Evolutionary conservation across 2,329 filamentous ascomycete genomes (phyloP).

Genomic region (Colletotrichum tropicale): DNA sequence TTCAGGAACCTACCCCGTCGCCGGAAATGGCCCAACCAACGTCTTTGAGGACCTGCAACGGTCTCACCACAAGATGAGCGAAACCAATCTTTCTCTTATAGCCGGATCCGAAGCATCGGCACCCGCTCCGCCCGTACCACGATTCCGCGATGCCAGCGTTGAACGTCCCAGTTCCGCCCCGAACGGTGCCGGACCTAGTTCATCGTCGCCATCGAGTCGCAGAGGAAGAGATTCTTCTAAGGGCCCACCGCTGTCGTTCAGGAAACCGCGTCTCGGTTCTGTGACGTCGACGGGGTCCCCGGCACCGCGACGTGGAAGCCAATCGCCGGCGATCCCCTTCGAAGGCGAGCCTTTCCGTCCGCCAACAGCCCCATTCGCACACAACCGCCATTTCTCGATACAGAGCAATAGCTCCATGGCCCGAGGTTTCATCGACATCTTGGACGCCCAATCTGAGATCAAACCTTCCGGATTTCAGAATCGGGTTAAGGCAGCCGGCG

Average conservation of each 20-base stretch:
- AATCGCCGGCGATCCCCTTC: not conserved
- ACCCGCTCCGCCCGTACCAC: slow-evolving; percentile 32
- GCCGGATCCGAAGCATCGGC: slow-evolving; percentile 28
- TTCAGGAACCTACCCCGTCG: slow-evolving; percentile 42
- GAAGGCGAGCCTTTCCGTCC: slow-evolving; percentile 8
- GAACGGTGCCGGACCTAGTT: slow-evolving; percentile 11
- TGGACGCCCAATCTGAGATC: slow-evolving; percentile 62
- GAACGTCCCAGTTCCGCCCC: slow-evolving; percentile 43
- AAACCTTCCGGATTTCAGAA: slow-evolving; percentile 52
- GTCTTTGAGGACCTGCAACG: slow-evolving; percentile 39
- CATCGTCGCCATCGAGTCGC: not conserved
- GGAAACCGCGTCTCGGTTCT: slow-evolving; percentile 12
- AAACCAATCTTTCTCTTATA: slow-evolving; percentile 24
- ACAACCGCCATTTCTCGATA: slow-evolving; percentile 34
- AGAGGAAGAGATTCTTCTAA: slow-evolving; percentile 20
- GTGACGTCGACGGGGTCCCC: slow-evolving; percentile 2
- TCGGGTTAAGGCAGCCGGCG: slow-evolving; percentile 54
- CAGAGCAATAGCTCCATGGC: slow-evolving; percentile 30
- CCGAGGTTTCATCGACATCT: slow-evolving; percentile 52
- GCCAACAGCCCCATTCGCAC: slow-evolving; percentile 26
- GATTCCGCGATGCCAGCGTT: slow-evolving; percentile 28
- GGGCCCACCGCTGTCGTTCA: slow-evolving; percentile 20
- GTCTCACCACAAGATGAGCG: slow-evolving; percentile 31
- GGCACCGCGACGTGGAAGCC: not conserved
- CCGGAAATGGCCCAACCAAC: slow-evolving; percentile 42